Conservation (phyloP, 306 rosid genomes). For the Quercus variabilis region DNA sequence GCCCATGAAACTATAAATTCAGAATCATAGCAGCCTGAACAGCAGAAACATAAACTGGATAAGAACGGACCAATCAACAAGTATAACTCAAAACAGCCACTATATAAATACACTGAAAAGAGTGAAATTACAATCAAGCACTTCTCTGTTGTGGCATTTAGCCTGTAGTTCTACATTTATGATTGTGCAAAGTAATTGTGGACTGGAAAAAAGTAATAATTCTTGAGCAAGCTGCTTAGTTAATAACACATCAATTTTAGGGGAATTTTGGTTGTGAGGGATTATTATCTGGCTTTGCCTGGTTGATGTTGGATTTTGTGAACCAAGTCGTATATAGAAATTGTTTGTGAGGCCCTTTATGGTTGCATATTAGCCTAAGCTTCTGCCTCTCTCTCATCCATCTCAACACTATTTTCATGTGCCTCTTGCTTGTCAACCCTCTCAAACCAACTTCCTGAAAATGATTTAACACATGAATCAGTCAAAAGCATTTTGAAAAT, state of each 20-base stretch:
- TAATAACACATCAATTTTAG: conserved; percentile 12
- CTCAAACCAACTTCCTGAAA: conserved; percentile 73
- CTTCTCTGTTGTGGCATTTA: background rate
- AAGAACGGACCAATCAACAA: background rate
- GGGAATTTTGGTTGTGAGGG: conserved; percentile 36
- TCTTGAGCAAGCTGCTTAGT: conserved; percentile 2
- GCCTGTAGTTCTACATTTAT: background rate
- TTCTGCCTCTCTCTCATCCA: conserved; percentile 97
- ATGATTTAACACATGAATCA: background rate
- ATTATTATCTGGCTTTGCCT: conserved; percentile 20
- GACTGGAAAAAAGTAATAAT: background rate
- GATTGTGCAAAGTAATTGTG: background rate
- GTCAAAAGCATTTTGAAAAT: background rate
- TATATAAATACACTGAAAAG: background rate
- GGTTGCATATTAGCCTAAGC: conserved; percentile 79
- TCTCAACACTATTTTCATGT: conserved; percentile 77
- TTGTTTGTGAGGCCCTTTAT: conserved; percentile 73
- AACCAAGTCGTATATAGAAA: conserved; percentile 87
- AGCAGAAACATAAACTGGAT: background rate
- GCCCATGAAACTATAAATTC: background rate
- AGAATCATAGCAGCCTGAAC: background rate
- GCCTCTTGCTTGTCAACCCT: conserved; percentile 81
- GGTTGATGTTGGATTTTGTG: conserved; percentile 43
- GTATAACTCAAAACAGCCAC: background rate
- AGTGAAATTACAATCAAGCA: background rate